Conservation (phyloP, 176 grass and related monocot genomes). For the Elymus sibiricus region DNA sequence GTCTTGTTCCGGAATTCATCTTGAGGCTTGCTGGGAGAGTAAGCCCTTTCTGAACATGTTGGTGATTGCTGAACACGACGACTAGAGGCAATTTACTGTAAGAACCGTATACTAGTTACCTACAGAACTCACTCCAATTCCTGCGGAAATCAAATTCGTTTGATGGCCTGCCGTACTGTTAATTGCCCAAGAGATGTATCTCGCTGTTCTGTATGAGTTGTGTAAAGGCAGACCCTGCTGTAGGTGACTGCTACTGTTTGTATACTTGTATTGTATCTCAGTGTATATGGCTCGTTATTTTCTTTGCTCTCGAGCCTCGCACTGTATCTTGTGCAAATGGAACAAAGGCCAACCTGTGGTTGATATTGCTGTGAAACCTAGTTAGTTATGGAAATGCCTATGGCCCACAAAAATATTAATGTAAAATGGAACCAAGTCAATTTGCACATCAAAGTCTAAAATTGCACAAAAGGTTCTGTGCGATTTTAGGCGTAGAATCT, state of each 20-base stretch:
- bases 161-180: neutral
- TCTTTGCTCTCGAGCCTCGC: neutral
- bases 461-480: neutral
- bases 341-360: neutral
- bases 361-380: neutral
- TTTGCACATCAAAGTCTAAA: neutral
- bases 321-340: neutral
- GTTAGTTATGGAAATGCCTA: neutral
- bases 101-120: conserved; percentile 3
- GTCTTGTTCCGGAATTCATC: conserved; percentile 96
- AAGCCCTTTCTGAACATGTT: conserved; percentile 69
- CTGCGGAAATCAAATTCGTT: neutral
- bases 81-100: neutral
- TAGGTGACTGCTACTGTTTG: neutral
- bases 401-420: neutral
- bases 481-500: neutral
- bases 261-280: neutral
- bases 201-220: neutral
- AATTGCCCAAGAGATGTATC: neutral
- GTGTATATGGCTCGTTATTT: neutral
- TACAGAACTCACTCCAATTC: neutral
- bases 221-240: neutral
- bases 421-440: neutral
- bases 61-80: too few species aligned
- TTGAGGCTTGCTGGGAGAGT: conserved; percentile 69